phyloP scores from a whole-genome alignment of 139 green algal genomes.

The Chlorella sp. region DNA sequence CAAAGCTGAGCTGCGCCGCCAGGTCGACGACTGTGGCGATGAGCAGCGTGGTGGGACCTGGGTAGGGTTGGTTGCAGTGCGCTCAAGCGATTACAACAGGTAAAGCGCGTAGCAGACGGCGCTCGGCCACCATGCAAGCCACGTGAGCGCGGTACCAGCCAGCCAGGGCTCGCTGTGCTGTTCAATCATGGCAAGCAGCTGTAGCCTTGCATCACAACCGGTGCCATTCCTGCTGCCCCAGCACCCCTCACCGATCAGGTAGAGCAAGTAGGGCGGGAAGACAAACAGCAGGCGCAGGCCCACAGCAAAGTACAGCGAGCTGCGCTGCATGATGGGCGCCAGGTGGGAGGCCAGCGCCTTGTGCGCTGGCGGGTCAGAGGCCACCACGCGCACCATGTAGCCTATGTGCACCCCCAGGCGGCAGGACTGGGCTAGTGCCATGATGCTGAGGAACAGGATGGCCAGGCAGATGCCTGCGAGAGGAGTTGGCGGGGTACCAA shows the following conservation, averaged over 20 bases:
- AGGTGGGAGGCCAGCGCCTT: background rate
- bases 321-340: conserved; percentile 5
- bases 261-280: background rate
- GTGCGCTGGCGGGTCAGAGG: background rate
- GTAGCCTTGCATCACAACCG: too few relatives aligned
- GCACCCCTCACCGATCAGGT: background rate
- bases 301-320: conserved; percentile 17
- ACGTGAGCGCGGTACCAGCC: too few relatives aligned
- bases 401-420: conserved; percentile 29
- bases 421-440: conserved; percentile 25
- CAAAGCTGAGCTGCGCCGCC: conserved; percentile 7
- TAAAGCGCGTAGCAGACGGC: too few relatives aligned
- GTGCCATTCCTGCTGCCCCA: too few relatives aligned
- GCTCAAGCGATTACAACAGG: too few relatives aligned
- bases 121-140: too few relatives aligned
- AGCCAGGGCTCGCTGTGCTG: too few relatives aligned
- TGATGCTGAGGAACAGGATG: conserved; percentile 19
- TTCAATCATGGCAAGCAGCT: too few relatives aligned
- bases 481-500: too few relatives aligned
- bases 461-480: conserved; percentile 11
- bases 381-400: conserved; percentile 5
- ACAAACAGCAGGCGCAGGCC: background rate
- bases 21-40: background rate
- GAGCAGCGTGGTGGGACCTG: conserved; percentile 7
- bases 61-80: too few relatives aligned